Evolutionary conservation across 768 basidiomycete species (phyloP), one percentile per base, ranked within the genome.

Genomic region (Tricholoma sp.): DNA sequence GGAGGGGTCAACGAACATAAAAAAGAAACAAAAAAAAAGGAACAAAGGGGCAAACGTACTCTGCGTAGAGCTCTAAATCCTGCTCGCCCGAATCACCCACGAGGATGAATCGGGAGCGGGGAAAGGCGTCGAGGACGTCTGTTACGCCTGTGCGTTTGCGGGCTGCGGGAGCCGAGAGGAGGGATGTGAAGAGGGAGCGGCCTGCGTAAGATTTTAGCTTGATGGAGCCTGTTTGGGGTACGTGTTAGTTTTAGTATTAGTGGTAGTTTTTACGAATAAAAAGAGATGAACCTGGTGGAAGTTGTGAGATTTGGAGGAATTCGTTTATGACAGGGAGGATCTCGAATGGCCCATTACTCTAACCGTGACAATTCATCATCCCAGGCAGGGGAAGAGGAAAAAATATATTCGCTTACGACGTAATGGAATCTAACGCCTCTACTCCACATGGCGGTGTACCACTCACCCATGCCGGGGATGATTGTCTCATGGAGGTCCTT

Each of bases 41-140:
- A 15, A 31, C 39, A 10, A 8, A 32, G 2, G 51, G 31, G 37
- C 32, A 24, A 13, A 68, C 76, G n/a, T 61, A 81, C 80, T 83
- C 76, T 12, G 86, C 77, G 68, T 98, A 98, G 1, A 98, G 76
- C 69, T 98, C 94, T 44, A 98, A 72, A 70, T 98, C 96, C 62
- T 97, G 95, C 66, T 98, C 96, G 33, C 95, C 96, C 0, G 87
- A 84, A 68, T 98, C 96, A 6, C 96, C 96, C 41, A 98, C 77
- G 50, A 95, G 81, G 65, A 98, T 70, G 71, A 98, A 97, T 39
- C 72, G 75, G 1, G 89, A 84, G 39, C 83, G 75, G 0, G 84
- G 83, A 68, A 95, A 95, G 2, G 82, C 74, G 37, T 88, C 80
- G 11, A 94, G 73, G 18, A 92, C 76, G 39, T 94, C 91, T n/a